Percentiles rank a stretch among this genome's conserved stretches.
Evolutionary conservation across 495 filamentous ascomycete genomes (phyloP).

Genomic region (Staphylotrichum longicolle): DNA sequence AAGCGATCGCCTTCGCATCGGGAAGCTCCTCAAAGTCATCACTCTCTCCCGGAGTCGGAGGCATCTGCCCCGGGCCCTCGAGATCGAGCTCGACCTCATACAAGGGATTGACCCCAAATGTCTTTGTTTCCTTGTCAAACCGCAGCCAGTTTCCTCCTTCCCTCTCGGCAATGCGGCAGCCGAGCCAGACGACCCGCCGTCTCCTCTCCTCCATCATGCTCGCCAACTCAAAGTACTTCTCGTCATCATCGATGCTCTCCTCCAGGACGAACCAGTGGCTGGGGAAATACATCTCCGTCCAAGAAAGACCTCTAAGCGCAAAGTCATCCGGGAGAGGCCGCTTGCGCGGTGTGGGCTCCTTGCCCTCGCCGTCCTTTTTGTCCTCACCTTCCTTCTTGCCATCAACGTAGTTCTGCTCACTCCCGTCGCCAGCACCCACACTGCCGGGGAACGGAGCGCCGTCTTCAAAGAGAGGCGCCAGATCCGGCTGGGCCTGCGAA

Average conservation of each 20-base stretch:
- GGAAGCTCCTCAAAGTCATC: constrained; percentile 30
- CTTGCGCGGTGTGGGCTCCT: constrained; percentile 30
- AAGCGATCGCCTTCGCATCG: constrained; percentile 21
- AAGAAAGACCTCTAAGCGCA: constrained; percentile 70
- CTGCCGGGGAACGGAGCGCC: neutral
- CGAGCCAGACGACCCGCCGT: constrained; percentile 75
- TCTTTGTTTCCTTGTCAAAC: constrained; percentile 33
- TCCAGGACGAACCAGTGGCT: constrained; percentile 60
- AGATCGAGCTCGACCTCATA: constrained; percentile 31
- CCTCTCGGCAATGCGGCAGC: constrained; percentile 51
- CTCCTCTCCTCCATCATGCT: constrained; percentile 63
- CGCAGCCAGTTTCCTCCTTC: constrained; percentile 35
- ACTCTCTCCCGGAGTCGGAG: constrained; percentile 15
- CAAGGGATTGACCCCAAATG: constrained; percentile 35
- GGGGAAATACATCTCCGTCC: constrained; percentile 68
- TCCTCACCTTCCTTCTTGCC: neutral
- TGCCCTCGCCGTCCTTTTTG: constrained; percentile 31
- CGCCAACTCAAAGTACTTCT: constrained; percentile 66
- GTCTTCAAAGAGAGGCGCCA: neutral
- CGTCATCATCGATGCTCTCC: constrained; percentile 71
- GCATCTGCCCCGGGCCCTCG: neutral
- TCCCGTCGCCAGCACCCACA: neutral
- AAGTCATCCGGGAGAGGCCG: constrained; percentile 84
- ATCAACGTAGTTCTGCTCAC: too few relatives aligned
- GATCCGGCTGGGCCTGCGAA: neutral